phyloP scores from a whole-genome alignment of 257 asterid species.

The Verbena officinalis region DNA sequence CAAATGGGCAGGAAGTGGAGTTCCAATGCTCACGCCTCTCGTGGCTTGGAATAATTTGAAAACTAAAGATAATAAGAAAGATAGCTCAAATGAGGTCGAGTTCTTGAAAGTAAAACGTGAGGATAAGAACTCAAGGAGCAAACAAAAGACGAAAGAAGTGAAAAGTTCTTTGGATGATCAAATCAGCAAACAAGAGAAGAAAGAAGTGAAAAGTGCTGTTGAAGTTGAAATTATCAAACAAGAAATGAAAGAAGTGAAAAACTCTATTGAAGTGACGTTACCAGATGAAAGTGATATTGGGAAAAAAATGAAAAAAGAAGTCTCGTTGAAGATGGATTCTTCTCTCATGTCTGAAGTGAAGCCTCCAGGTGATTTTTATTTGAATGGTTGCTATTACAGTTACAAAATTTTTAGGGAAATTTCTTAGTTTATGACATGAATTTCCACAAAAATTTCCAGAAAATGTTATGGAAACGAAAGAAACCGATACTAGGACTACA shows the following conservation, averaged over 20 bases:
- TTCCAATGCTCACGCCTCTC: slow-evolving; percentile 54
- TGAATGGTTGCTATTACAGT: neutral
- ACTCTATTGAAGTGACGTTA: slow-evolving; percentile 31
- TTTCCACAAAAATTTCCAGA: slow-evolving; percentile 35
- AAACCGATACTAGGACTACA: slow-evolving; percentile 24
- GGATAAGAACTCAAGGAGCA: slow-evolving; percentile 25
- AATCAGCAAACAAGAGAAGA: slow-evolving; percentile 17
- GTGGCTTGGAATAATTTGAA: slow-evolving; percentile 35
- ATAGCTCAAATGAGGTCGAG: slow-evolving; percentile 38
- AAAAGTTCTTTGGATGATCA: too few relatives aligned
- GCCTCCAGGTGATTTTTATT: slow-evolving; percentile 43
- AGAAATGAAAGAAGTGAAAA: slow-evolving; percentile 35
- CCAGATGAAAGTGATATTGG: slow-evolving; percentile 35
- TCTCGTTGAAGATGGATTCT: neutral
- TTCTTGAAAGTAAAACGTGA: slow-evolving; percentile 24
- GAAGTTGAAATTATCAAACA: slow-evolving; percentile 16
- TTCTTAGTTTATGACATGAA: neutral
- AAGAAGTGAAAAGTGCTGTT: slow-evolving; percentile 6
- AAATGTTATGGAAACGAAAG: slow-evolving; percentile 35
- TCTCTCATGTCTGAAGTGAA: neutral
- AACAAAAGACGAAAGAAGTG: slow-evolving; percentile 17
- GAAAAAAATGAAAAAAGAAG: slow-evolving; percentile 47
- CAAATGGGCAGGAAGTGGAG: slow-evolving; percentile 82
- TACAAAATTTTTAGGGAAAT: too few relatives aligned
- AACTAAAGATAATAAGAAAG: slow-evolving; percentile 29